Conservation (phyloP, 306 rosid genomes). For the Malus sieversii region DNA sequence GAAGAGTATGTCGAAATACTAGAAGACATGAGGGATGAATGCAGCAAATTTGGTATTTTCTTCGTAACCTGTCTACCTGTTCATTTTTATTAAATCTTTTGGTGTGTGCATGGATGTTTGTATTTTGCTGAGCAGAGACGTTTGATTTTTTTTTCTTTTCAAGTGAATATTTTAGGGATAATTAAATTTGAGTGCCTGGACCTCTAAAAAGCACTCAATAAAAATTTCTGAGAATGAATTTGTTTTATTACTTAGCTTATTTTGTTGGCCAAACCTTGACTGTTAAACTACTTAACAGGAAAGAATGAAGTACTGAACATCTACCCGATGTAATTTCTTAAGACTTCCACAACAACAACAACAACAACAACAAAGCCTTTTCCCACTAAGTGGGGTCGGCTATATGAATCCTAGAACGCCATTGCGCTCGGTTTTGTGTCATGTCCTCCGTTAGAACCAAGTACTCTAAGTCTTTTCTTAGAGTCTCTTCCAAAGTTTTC, state of each 20-base stretch:
- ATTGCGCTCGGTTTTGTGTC: too few species aligned
- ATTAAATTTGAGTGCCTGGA: background rate
- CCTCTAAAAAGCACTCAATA: background rate
- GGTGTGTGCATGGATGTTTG: background rate
- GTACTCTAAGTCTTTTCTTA: too few species aligned
- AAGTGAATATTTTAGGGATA: background rate
- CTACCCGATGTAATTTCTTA: background rate
- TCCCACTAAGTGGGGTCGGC: too few species aligned
- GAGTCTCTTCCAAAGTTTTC: too few species aligned
- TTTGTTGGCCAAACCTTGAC: background rate
- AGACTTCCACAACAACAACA: background rate
- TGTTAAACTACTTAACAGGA: background rate
- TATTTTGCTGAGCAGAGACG: background rate
- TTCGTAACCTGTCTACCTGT: background rate
- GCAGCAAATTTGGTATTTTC: constrained; percentile 69
- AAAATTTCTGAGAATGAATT: background rate
- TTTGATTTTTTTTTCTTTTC: background rate
- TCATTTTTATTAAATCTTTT: background rate
- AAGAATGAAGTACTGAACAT: background rate
- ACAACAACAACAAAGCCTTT: too few species aligned
- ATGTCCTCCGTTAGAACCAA: too few species aligned
- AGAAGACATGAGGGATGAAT: constrained; percentile 80
- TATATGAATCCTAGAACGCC: too few species aligned
- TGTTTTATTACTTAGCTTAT: background rate
- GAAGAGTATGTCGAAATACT: constrained; percentile 59